Conservation (phyloP, 176 grass and related monocot species). For the Lolium rigidum region DNA sequence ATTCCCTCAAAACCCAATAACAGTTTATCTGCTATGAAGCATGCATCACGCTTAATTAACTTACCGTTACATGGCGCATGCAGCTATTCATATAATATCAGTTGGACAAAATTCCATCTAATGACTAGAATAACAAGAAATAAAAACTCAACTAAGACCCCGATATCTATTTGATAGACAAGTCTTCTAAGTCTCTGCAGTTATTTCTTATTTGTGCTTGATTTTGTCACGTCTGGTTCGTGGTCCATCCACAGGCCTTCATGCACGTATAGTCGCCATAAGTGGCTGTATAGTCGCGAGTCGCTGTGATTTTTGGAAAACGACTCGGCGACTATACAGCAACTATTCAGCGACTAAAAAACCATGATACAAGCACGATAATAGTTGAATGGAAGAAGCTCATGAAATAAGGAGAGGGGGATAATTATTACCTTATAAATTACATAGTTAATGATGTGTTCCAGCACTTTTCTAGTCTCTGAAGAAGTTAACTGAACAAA, state of each 20-base stretch:
- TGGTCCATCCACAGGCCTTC: constrained; percentile 9
- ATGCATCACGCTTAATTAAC: neutral
- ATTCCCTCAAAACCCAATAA: neutral
- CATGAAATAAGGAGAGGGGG: neutral
- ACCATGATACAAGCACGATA: neutral
- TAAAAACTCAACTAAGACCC: neutral
- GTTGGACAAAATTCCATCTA: neutral
- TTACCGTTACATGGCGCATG: neutral
- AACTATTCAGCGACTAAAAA: too few species aligned
- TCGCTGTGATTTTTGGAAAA: too few species aligned
- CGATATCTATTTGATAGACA: neutral
- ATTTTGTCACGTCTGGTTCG: neutral
- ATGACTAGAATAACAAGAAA: neutral
- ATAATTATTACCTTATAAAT: constrained; percentile 60
- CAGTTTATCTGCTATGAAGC: neutral
- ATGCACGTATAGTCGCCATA: neutral
- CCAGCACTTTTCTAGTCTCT: constrained; percentile 68
- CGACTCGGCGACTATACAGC: too few species aligned
- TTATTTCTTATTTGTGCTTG: neutral
- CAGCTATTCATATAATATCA: neutral
- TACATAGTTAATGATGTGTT: constrained; percentile 62
- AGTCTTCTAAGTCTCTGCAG: neutral
- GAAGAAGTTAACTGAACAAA: constrained; percentile 60
- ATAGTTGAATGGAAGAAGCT: constrained; percentile 25
- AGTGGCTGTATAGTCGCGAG: too few species aligned